Evolutionary conservation across 176 grass and related monocot genomes (phyloP), one percentile per base, ranked within the genome.

Genomic region (Aegilops longissima): DNA sequence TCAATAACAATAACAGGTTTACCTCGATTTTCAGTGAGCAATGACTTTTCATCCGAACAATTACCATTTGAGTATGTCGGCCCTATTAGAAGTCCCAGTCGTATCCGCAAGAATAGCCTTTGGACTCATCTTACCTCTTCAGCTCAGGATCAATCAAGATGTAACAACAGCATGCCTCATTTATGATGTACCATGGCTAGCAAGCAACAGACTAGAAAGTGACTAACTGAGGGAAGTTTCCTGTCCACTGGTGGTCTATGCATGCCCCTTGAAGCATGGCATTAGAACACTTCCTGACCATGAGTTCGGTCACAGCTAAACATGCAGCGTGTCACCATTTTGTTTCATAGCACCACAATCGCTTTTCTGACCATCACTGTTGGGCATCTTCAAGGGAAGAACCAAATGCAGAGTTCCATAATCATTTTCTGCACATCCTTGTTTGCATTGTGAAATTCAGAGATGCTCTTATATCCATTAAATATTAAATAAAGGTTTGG

Each of bases 181-280:
- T 74, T 34, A 73, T 5, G 29, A 5, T 10, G 29, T 78, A 25
- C 56, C 84, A 90, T 90, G 74, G 65, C 12, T 72, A 69, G 84
- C 73, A 87, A 83, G 89, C 80, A 82, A 82, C 64, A 51, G 54
- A 72, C 33, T 39, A 71, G 21, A 24, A 59, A 59, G 49, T 47
- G 35, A 63, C 21, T 8, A 61, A 38, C 52, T 45, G 21, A 52
- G 44, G 8, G 72, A 5, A 25, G 40, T 31, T 23, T 84, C 31
- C 59, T 66, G 79, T 79, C 84, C 88, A 86, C 73, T 76, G 38
- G 39, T 18, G 42, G 38, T 77, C 30, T 49, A 40, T 82, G 21
- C 13, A 16, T 85, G 69, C 4, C 89, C 84, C 25, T 83, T 30
- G 23, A 63, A 72, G 40, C 89, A 90, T 83, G 89, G 66, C 87